Conservation (phyloP, 345 rosid genomes). For the Salix koriyanagi region DNA sequence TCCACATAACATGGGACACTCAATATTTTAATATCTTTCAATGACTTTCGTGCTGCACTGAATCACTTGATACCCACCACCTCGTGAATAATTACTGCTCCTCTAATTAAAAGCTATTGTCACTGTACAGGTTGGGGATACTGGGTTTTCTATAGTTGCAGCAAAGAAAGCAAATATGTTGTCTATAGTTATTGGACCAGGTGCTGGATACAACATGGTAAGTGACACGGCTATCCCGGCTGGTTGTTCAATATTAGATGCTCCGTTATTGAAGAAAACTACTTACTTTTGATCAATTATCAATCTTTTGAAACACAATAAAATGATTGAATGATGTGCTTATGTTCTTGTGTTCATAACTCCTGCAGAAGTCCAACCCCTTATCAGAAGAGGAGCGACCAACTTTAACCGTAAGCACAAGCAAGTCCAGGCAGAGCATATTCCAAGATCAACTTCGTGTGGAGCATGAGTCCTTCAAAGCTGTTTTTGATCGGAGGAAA, state of each 20-base stretch:
- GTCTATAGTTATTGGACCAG: constrained; percentile 80
- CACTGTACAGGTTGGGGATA: constrained; percentile 47
- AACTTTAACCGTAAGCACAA: constrained; percentile 25
- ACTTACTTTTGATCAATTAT: too few relatives aligned
- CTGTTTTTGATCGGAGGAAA: constrained; percentile 67
- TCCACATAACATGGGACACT: not conserved
- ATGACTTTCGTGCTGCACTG: too few relatives aligned
- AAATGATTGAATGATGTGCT: not conserved
- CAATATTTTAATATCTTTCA: not conserved
- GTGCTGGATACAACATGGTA: constrained; percentile 88
- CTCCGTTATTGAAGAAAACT: not conserved
- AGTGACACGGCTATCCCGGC: constrained; percentile 14
- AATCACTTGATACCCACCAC: too few relatives aligned
- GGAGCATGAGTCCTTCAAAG: constrained; percentile 81
- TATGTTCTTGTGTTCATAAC: not conserved
- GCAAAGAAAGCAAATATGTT: constrained; percentile 50
- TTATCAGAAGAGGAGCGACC: constrained; percentile 41
- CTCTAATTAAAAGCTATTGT: not conserved
- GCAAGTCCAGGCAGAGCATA: constrained; percentile 45
- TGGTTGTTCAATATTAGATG: not conserved
- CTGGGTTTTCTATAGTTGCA: constrained; percentile 75
- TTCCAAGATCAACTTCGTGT: constrained; percentile 79
- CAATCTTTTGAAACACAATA: too few relatives aligned
- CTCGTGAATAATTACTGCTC: too few relatives aligned
- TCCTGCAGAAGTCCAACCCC: constrained; percentile 69